Conservation (phyloP, 805 yeast species). For the Zygosaccharomyces pseudorouxii region DNA sequence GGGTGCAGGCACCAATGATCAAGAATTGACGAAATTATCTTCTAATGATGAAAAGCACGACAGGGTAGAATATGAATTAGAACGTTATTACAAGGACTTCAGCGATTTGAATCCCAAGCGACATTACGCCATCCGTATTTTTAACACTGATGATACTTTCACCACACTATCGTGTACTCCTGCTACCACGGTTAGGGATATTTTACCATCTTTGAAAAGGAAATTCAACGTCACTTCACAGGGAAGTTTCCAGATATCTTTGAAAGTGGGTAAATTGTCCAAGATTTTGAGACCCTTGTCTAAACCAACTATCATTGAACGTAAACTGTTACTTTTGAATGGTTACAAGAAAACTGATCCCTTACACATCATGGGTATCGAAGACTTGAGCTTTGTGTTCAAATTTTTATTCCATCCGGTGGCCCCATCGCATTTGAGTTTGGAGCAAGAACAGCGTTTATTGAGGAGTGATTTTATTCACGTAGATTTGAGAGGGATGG, state of each 20-base stretch:
- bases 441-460: conserved; percentile 66
- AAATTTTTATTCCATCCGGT: conserved; percentile 70
- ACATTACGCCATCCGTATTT: conserved; percentile 56
- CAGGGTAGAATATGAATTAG: conserved; percentile 37
- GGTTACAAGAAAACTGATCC: conserved; percentile 80
- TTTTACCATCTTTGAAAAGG: conserved; percentile 64
- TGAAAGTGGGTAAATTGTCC: conserved; percentile 70
- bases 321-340: conserved; percentile 62
- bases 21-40: conserved; percentile 12
- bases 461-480: conserved; percentile 56
- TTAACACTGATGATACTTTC: conserved; percentile 80
- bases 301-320: conserved; percentile 71
- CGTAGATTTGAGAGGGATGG: conserved; percentile 68
- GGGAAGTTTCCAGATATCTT: conserved; percentile 70
- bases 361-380: conserved; percentile 72
- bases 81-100: conserved; percentile 36
- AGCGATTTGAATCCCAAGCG: conserved; percentile 32
- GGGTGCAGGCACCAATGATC: conserved; percentile 8
- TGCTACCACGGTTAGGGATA: conserved; percentile 70
- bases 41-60: conserved; percentile 33
- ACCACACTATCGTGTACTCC: conserved; percentile 73
- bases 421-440: conserved; percentile 53
- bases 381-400: conserved; percentile 76
- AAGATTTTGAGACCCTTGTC: conserved; percentile 70
- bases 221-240: conserved; percentile 69